Percentiles rank a stretch among this genome's conserved stretches.
Evolutionary conservation across 768 basidiomycete genomes (phyloP).

Genomic region (Kwoniella dejecticola): DNA sequence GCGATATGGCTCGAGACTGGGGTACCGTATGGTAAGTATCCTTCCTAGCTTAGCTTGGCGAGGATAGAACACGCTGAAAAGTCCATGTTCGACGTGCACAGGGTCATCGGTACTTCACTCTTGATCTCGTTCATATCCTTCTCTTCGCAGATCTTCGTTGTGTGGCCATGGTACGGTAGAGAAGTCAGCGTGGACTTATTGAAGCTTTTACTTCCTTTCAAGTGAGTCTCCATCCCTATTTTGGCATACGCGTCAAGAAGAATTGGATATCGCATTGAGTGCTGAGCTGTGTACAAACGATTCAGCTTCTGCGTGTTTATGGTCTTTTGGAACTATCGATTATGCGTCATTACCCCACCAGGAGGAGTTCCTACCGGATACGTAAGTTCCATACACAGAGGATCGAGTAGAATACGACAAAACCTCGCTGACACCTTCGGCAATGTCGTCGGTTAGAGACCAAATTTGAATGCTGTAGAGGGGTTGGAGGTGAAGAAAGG

Average conservation of each 20-base stretch:
- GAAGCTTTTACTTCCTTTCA: conserved; percentile 80
- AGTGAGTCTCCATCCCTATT: conserved; percentile 66
- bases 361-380: conserved; percentile 75
- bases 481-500: conserved; percentile 88
- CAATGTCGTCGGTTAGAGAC: conserved; percentile 62
- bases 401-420: too few relatives aligned
- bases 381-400: conserved; percentile 63
- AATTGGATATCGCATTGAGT: too few relatives aligned
- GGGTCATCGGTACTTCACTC: conserved; percentile 53
- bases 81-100: conserved; percentile 18
- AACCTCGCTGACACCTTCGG: conserved; percentile 3
- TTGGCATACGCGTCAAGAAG: too few relatives aligned
- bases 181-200: conserved; percentile 73
- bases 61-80: background rate
- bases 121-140: conserved; percentile 75
- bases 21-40: conserved; percentile 2
- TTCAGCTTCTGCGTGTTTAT: conserved; percentile 71
- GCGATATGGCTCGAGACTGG: conserved; percentile 7
- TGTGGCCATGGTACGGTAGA: conserved; percentile 89
- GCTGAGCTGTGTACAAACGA: background rate
- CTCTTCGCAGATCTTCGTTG: conserved; percentile 82
- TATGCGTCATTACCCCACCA: conserved; percentile 80
- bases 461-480: conserved; percentile 67
- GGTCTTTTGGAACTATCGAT: conserved; percentile 83
- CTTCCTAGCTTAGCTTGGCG: background rate